Conservation (phyloP, 2,329 filamentous ascomycete species). For the Incumbomyces delicatus region DNA sequence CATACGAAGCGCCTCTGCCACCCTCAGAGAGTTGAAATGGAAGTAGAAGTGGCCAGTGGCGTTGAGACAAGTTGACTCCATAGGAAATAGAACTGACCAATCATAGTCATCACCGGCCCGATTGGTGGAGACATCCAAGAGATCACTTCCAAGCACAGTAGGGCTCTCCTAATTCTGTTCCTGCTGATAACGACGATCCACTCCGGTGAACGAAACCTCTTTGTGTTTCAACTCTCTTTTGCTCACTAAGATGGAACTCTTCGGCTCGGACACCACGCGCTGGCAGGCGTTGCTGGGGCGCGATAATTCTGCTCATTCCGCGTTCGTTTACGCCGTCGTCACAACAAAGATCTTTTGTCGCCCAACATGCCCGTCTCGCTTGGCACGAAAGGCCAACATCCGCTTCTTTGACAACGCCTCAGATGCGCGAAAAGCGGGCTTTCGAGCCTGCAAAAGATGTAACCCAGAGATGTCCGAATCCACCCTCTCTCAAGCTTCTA, state of each 20-base stretch:
- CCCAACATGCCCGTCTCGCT: conserved; percentile 46
- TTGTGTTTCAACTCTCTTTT: too few relatives aligned
- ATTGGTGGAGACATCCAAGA: too few relatives aligned
- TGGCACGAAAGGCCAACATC: conserved; percentile 49
- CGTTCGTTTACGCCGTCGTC: conserved; percentile 48
- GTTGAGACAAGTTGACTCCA: too few relatives aligned
- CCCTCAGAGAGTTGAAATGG: not conserved
- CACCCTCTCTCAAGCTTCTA: not conserved
- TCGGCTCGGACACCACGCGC: conserved; percentile 16
- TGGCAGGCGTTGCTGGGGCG: conserved; percentile 38
- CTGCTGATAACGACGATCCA: too few relatives aligned
- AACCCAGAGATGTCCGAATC: conserved; percentile 32
- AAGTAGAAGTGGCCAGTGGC: not conserved
- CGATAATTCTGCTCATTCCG: conserved; percentile 32
- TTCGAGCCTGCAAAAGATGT: conserved; percentile 48
- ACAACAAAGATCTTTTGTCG: conserved; percentile 49
- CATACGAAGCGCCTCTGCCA: too few relatives aligned
- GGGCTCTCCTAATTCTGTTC: too few relatives aligned
- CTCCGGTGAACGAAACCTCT: too few relatives aligned
- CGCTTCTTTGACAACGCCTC: conserved; percentile 41
- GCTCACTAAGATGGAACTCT: not conserved
- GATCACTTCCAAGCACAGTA: too few relatives aligned
- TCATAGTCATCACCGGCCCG: too few relatives aligned
- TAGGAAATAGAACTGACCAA: too few relatives aligned
- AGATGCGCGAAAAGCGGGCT: conserved; percentile 42